Conservation (phyloP, 2,329 filamentous ascomycete genomes). For the Fusarium chlamydosporum region DNA sequence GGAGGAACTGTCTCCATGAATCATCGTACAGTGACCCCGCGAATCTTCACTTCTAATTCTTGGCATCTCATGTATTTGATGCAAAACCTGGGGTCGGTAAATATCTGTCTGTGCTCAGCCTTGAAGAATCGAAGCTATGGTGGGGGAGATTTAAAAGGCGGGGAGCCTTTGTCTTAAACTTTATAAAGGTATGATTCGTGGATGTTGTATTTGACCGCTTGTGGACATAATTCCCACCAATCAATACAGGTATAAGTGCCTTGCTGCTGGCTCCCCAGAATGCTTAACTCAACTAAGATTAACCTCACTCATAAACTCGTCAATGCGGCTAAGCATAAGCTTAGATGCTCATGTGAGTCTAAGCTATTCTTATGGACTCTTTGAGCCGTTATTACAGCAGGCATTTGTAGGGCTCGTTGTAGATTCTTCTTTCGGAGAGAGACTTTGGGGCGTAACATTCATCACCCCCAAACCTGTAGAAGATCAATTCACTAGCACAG, state of each 20-base stretch:
- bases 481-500: no score
- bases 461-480: slow-evolving; percentile 3
- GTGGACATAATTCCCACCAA: neutral
- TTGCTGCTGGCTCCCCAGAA: neutral
- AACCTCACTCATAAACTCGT: slow-evolving; percentile 11
- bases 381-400: neutral
- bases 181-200: neutral
- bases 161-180: neutral
- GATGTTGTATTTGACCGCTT: neutral
- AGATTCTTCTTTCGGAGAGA: no score
- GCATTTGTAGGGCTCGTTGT: neutral
- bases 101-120: neutral
- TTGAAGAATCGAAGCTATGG: slow-evolving; percentile 4
- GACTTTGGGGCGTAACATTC: neutral
- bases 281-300: neutral
- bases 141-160: slow-evolving; percentile 21
- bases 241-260: rapidly evolving
- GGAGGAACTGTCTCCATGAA: slow-evolving; percentile 20
- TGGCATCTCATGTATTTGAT: slow-evolving; percentile 5
- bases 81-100: slow-evolving; percentile 16
- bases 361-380: no score
- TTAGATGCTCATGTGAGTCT: neutral
- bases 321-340: neutral
- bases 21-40: neutral
- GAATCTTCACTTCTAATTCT: neutral